Evolutionary conservation across 2,329 filamentous ascomycete species (phyloP).

Genomic region (Zymoseptoria crescenta): DNA sequence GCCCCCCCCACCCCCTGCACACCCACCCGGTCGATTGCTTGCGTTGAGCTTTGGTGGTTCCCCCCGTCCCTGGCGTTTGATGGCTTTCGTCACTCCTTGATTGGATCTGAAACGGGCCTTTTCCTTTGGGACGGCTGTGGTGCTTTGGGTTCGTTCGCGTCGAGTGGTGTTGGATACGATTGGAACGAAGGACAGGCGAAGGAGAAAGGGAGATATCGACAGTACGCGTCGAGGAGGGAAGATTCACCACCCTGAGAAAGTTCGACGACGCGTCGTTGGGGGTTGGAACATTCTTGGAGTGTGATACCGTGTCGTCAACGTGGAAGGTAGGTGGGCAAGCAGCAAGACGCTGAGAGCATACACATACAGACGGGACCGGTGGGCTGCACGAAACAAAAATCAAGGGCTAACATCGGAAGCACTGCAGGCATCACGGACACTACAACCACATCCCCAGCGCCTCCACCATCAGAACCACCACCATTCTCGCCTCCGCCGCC

Average conservation of each 20-base stretch:
- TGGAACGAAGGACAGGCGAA: background rate
- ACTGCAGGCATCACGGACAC: constrained; percentile 5
- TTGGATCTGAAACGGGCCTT: background rate
- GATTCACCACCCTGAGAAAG: background rate
- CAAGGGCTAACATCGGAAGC: background rate
- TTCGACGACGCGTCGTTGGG: background rate
- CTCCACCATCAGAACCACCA: constrained; percentile 7
- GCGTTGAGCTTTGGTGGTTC: background rate
- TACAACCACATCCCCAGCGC: constrained; percentile 10
- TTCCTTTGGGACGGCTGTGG: background rate
- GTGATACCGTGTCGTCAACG: constrained; percentile 4
- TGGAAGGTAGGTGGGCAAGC: constrained; percentile 9
- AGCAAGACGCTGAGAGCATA: background rate
- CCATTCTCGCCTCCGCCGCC: constrained; percentile 15
- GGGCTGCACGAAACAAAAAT: no score
- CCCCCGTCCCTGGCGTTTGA: background rate
- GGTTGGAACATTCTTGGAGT: constrained; percentile 1
- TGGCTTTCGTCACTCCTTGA: background rate
- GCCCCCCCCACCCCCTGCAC: no score
- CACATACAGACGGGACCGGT: background rate
- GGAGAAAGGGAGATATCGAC: background rate
- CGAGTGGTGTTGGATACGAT: background rate
- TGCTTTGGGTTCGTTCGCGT: background rate
- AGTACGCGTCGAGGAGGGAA: constrained; percentile 5
- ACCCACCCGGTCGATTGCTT: background rate